Percentiles rank a stretch among this genome's conserved stretches.
phyloP scores from a whole-genome alignment of 2,329 filamentous ascomycete genomes.

The Paraphaeosphaeria minitans region DNA sequence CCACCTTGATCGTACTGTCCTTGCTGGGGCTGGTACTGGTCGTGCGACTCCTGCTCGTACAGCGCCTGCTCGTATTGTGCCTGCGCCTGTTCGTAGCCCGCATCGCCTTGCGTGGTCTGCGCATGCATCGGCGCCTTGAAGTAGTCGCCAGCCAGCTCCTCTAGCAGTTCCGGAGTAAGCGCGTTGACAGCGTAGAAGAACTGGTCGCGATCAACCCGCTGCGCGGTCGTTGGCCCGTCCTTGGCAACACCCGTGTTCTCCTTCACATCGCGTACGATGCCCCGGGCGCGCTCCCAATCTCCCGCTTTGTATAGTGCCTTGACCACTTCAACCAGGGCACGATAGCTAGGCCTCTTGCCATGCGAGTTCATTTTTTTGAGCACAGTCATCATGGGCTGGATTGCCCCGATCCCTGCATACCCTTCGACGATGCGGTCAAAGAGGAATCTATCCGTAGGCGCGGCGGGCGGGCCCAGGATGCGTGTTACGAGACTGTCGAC shows the following conservation, averaged over 20 bases:
- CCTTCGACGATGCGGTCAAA: constrained; percentile 74
- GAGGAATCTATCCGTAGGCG: constrained; percentile 61
- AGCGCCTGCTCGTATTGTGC: background rate
- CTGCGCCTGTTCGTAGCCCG: background rate
- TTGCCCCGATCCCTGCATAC: constrained; percentile 62
- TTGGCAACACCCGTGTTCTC: constrained; percentile 37
- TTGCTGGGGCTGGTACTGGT: background rate
- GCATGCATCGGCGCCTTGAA: background rate
- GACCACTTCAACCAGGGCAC: constrained; percentile 47
- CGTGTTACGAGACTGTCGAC: constrained; percentile 64
- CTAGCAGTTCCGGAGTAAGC: constrained; percentile 17
- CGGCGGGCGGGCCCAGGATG: constrained; percentile 41
- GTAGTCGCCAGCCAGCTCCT: constrained; percentile 10
- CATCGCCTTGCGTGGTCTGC: background rate
- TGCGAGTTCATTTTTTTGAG: constrained; percentile 46
- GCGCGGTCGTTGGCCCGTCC: constrained; percentile 25
- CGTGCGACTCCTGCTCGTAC: background rate
- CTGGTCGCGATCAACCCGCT: constrained; percentile 9
- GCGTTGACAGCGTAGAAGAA: constrained; percentile 25
- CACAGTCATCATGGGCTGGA: constrained; percentile 51
- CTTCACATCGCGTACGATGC: constrained; percentile 47
- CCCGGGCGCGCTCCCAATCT: constrained; percentile 41
- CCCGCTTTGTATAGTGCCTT: constrained; percentile 44
- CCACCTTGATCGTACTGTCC: background rate
- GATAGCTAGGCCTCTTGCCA: constrained; percentile 51